Evolutionary conservation across 176 grass and related monocot species (phyloP), one percentile per base, ranked within the genome.

Genomic region (Secale cereale): DNA sequence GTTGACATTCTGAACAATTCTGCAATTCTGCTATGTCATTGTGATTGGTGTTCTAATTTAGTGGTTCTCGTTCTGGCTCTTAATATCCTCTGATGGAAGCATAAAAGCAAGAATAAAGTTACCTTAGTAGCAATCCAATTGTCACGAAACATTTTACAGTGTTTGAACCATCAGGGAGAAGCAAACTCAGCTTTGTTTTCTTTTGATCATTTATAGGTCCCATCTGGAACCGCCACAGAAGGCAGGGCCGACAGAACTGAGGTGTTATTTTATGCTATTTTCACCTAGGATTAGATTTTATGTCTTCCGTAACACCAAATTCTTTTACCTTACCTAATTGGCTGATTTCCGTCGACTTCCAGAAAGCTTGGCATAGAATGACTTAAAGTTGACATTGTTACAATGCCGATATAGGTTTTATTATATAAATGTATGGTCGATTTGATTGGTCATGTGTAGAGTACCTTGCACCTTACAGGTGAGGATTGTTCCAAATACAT

Each of bases 141-240:
- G 82, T 33, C 59, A 54, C 36, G 2, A 67, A 74, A 64, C 64
- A 80, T 54, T 70, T 76, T 83, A 56, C 10, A 2, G 54, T 79
- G 37, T 78, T 73, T 36, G 39, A 83, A 4, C 29, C 20, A 31
- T 7, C 77, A 26, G 31, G n/a, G n/a, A 67, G 46, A 13, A 83
- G 14, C 26, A 90, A 81, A 66, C n/a, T 66, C 67, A 64, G 4
- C 75, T 52, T 61, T 22, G 22, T 64, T 22, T 83, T 83, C 45
- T 80, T 67, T 76, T 81, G 39, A 77, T 92, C 13, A 43, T 86
- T 88, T 94, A 85, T 68, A 99, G 97, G 93, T 99, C 30, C 97
- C 97, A 68, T 90, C 91, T 91, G 93, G 87, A 78, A 81, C 81
- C 61, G 78, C 97, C 39, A 76, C 91, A 78, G 84, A 92, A 82